Evolutionary conservation across 2,329 filamentous ascomycete species (phyloP).

Genomic region (Huntiella omanensis): DNA sequence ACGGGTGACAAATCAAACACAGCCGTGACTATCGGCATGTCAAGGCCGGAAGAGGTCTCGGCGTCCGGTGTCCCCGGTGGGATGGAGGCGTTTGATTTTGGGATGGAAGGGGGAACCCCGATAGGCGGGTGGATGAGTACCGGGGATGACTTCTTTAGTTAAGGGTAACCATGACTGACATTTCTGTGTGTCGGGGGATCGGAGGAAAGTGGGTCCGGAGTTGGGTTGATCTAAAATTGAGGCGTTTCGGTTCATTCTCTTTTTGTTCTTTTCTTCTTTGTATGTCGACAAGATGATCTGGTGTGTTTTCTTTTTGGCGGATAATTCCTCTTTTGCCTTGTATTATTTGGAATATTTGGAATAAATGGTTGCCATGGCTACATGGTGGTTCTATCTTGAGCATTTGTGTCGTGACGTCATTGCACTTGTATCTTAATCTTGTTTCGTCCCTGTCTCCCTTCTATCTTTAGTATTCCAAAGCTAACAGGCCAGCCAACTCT

Average conservation of each 20-base stretch:
- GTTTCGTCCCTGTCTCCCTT: background rate
- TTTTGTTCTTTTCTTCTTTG: background rate
- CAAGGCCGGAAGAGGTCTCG: too few species aligned
- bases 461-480: background rate
- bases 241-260: background rate
- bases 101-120: too few species aligned
- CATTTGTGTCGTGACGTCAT: background rate
- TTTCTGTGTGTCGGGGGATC: too few species aligned
- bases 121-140: too few species aligned
- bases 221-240: background rate
- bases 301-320: background rate
- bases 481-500: slow-evolving; percentile 5
- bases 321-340: background rate
- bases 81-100: too few species aligned
- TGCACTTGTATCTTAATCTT: background rate
- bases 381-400: background rate
- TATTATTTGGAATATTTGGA: background rate
- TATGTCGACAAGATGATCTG: background rate
- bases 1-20: too few species aligned
- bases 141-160: too few species aligned
- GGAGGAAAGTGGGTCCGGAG: background rate
- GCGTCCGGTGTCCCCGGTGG: too few species aligned
- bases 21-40: too few species aligned
- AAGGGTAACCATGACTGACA: too few species aligned
- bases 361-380: background rate